phyloP scores from a whole-genome alignment of 1,284 basidiomycete genomes.

The Schizophyllum amplum region DNA sequence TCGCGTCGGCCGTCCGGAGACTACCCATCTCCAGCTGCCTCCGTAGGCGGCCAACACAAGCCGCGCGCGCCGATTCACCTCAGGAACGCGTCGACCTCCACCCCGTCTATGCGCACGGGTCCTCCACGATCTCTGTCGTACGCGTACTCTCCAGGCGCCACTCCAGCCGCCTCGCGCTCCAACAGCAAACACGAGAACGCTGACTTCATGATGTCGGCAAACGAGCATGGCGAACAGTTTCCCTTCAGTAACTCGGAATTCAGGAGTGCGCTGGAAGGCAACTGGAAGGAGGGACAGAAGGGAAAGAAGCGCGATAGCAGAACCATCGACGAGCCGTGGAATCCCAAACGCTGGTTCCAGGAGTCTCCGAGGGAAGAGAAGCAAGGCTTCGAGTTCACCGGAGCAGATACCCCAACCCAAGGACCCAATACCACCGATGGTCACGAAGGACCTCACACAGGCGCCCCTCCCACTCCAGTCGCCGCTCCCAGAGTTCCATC shows the following conservation, averaged over 20 bases:
- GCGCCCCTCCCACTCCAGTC: background rate
- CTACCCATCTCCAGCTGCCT: background rate
- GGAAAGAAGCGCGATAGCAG: constrained; percentile 47
- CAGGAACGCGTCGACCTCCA: constrained; percentile 18
- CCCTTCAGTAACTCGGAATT: constrained; percentile 34
- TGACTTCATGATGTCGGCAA: constrained; percentile 13
- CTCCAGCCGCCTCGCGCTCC: constrained; percentile 29
- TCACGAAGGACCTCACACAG: constrained; percentile 5
- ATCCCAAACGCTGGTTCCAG: constrained; percentile 47
- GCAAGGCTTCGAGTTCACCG: constrained; percentile 23
- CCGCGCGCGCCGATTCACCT: background rate
- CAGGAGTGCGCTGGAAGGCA: constrained; percentile 55
- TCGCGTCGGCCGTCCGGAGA: background rate
- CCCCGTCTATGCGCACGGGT: constrained; percentile 61
- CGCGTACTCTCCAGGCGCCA: constrained; percentile 43
- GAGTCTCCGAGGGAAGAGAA: constrained; percentile 45
- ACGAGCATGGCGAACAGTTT: constrained; percentile 17
- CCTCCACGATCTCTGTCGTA: constrained; percentile 68
- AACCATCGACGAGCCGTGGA: constrained; percentile 37
- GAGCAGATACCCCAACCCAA: constrained; percentile 6
- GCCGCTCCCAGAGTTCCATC: background rate
- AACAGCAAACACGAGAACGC: constrained; percentile 21
- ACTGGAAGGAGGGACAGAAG: constrained; percentile 39
- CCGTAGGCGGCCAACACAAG: background rate
- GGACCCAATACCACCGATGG: constrained; percentile 2